Conservation (phyloP, 2,329 filamentous ascomycete species). For the Sclerotinia trifoliorum region DNA sequence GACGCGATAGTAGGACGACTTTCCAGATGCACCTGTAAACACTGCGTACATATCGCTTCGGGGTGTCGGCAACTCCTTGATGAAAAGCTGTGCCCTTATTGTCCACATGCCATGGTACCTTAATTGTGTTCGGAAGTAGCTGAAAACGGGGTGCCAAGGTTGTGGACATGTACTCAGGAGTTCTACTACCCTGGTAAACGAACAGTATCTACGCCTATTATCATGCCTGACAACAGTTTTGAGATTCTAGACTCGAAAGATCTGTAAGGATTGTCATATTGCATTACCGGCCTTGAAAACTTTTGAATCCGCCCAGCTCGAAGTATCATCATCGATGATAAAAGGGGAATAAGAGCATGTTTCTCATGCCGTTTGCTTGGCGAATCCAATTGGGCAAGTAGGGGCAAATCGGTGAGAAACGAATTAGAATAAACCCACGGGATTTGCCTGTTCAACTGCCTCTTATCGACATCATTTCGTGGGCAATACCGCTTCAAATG, state of each 20-base stretch:
- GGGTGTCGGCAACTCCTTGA: background rate
- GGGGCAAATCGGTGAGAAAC: background rate
- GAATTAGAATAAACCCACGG: background rate
- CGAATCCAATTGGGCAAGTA: background rate
- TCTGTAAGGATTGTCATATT: background rate
- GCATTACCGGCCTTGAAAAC: background rate
- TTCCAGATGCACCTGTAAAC: background rate
- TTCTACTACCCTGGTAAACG: background rate
- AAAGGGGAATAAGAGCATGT: background rate
- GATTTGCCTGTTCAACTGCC: background rate
- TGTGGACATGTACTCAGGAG: background rate
- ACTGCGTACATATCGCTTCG: constrained; percentile 1
- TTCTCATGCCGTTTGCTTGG: background rate
- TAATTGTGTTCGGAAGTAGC: constrained; percentile 12
- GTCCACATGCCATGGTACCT: constrained; percentile 14
- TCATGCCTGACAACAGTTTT: background rate
- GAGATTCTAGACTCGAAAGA: background rate
- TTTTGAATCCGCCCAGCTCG: background rate
- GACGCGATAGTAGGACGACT: constrained; percentile 2
- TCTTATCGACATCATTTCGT: background rate
- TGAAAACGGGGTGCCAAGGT: background rate
- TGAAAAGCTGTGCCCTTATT: background rate
- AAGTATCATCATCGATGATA: background rate
- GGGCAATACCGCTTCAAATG: background rate
- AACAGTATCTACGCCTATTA: background rate